A percentile compares a stretch with the other conserved stretches of the same genome.
Evolutionary conservation across 2,329 filamentous ascomycete genomes (phyloP).

Genomic region (Aureobasidium leucospermi): DNA sequence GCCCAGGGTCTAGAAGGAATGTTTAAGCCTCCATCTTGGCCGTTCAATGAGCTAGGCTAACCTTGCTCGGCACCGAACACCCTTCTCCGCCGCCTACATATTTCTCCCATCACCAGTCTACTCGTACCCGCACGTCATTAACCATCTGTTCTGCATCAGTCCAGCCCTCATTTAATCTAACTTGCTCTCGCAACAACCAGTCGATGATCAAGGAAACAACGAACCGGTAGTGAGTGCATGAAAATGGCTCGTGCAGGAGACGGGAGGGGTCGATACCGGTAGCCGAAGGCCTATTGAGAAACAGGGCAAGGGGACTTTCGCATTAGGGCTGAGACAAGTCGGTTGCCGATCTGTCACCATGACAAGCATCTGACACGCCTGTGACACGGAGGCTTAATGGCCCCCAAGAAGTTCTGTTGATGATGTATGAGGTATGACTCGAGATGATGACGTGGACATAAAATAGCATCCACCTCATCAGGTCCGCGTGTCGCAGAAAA

Average conservation of each 20-base stretch:
- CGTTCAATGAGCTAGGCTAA: not conserved
- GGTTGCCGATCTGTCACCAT: not conserved
- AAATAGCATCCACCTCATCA: no score
- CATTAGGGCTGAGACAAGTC: not conserved
- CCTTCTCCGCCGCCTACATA: not conserved
- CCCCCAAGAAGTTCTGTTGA: not conserved
- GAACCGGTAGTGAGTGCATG: no score
- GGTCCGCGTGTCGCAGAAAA: no score
- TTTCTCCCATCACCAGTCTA: no score
- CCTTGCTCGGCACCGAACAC: not conserved
- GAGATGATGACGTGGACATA: no score
- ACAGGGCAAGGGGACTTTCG: not conserved
- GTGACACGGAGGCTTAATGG: not conserved
- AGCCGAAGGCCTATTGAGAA: not conserved
- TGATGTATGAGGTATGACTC: not conserved
- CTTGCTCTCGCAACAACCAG: no score
- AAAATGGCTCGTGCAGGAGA: not conserved
- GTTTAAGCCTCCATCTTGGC: not conserved
- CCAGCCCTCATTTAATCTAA: not conserved
- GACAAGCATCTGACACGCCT: constrained; percentile 4
- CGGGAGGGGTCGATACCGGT: not conserved
- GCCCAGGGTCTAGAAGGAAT: not conserved
- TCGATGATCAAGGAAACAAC: no score
- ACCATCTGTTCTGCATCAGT: no score
- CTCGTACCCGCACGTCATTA: not conserved